A percentile compares a stretch with the other conserved stretches of the same genome.
Conservation (phyloP, 441 rosid species). For the Brassica balearica region DNA sequence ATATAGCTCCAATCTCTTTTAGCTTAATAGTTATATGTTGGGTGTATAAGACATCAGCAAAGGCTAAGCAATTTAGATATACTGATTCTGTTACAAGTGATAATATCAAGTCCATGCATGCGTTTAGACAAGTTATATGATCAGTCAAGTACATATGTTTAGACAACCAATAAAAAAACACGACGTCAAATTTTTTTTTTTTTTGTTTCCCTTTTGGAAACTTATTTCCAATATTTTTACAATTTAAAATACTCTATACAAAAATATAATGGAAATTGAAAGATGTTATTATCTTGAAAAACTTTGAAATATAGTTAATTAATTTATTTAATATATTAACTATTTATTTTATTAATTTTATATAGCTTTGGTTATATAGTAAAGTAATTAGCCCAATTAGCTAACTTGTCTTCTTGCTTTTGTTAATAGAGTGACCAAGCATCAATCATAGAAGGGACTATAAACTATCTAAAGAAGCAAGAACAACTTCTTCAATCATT, state of each 20-base stretch:
- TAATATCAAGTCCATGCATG: not conserved
- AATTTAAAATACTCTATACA: not conserved
- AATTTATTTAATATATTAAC: not conserved
- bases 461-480: slow-evolving; percentile 63
- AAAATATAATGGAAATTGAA: not conserved
- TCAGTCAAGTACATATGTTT: not conserved
- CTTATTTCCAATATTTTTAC: not conserved
- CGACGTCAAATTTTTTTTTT: not conserved
- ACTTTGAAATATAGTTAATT: not conserved
- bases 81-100: not conserved
- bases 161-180: not conserved
- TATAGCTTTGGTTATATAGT: not conserved
- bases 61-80: not conserved
- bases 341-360: not conserved
- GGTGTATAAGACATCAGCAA: slow-evolving; percentile 1
- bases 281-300: not conserved
- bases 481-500: slow-evolving; percentile 61
- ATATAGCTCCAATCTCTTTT: not conserved
- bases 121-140: not conserved
- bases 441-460: slow-evolving; percentile 72
- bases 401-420: not conserved
- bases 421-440: slow-evolving; percentile 65
- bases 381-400: not conserved
- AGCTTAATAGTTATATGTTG: not conserved
- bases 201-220: not conserved